phyloP scores from a whole-genome alignment of 2,329 filamentous ascomycete species.

The Thyridium curvatum region DNA sequence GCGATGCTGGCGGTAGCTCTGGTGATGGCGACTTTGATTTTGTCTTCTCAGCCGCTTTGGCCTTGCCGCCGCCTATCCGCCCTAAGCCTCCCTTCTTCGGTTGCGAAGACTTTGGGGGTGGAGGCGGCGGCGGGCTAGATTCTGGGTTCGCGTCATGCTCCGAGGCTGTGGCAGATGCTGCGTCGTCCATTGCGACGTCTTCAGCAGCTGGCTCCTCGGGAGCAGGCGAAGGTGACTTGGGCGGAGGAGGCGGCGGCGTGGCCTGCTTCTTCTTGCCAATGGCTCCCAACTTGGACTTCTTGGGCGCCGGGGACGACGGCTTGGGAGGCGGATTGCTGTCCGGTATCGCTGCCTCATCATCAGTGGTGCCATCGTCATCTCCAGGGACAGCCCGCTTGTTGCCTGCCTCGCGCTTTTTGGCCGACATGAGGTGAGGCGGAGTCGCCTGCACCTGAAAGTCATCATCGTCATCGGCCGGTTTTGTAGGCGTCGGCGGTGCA shows the following conservation, averaged over 20 bases:
- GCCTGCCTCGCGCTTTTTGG: constrained; percentile 12
- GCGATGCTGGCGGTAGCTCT: constrained; percentile 7
- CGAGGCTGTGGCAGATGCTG: constrained; percentile 15
- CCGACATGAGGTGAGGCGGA: constrained; percentile 28
- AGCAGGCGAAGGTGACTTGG: constrained; percentile 14
- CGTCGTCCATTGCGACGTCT: constrained; percentile 15
- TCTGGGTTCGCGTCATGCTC: constrained; percentile 6
- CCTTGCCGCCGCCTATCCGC: constrained; percentile 29
- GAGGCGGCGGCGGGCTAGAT: constrained; percentile 8
- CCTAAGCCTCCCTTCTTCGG: constrained; percentile 28
- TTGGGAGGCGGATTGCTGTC: constrained; percentile 11
- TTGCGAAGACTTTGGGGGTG: constrained; percentile 10
- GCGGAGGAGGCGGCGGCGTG: constrained; percentile 11
- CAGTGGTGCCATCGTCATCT: constrained; percentile 11
- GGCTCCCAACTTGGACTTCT: constrained; percentile 21
- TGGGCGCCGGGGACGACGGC: constrained; percentile 10
- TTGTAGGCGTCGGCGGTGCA: constrained; percentile 5
- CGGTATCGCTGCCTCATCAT: constrained; percentile 3
- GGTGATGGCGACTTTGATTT: not conserved
- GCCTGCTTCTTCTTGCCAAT: constrained; percentile 26
- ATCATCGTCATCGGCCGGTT: constrained; percentile 31
- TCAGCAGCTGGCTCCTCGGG: constrained; percentile 8
- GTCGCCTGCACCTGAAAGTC: constrained; percentile 47
- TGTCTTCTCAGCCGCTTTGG: constrained; percentile 4
- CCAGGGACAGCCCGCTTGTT: constrained; percentile 1